These are phyloP conservation scores for Mediolabrus comicus DNA, from an alignment of 108 stramenopile genomes.

Conservation along the genomic window DNA sequence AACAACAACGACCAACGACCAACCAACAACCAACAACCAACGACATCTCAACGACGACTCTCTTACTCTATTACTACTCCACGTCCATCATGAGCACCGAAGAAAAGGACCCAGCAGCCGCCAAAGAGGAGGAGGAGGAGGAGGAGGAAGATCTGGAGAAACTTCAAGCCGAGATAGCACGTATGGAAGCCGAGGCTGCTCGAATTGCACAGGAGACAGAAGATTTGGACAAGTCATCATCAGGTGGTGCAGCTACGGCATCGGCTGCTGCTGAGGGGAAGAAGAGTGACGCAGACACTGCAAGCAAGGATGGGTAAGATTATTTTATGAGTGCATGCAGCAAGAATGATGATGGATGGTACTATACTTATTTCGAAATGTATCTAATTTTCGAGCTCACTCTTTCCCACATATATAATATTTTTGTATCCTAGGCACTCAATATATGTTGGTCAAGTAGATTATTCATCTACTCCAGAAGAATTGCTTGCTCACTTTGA, in stretches of 20 bases:
- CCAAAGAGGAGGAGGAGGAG: slow-evolving; percentile 16
- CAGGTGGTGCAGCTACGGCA: slow-evolving; percentile 11
- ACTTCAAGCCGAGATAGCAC: slow-evolving; percentile 76
- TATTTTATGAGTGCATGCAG: no score
- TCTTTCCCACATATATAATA: neutral
- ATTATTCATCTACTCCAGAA: slow-evolving; percentile 94
- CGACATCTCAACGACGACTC: no score
- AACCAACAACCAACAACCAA: no score
- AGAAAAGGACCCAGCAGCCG: neutral
- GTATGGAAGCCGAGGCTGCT: slow-evolving; percentile 88
- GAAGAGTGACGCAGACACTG: slow-evolving; percentile 10
- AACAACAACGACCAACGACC: no score
- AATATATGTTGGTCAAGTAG: slow-evolving; percentile 97
- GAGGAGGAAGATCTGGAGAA: slow-evolving; percentile 60
- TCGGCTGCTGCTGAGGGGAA: slow-evolving; percentile 28
- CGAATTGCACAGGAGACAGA: slow-evolving; percentile 61
- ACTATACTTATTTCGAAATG: neutral
- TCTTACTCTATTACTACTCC: no score
- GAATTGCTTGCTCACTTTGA: slow-evolving; percentile 94
- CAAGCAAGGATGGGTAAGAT: slow-evolving; percentile 36
- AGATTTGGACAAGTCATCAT: slow-evolving; percentile 38
- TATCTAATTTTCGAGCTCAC: neutral
- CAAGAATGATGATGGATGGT: no score
- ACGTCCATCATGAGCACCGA: neutral
- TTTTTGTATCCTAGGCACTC: slow-evolving; percentile 34